These are phyloP conservation scores for Solanum corneliomulleri DNA, from an alignment of 257 asterid species.

Conservation along the genomic window DNA sequence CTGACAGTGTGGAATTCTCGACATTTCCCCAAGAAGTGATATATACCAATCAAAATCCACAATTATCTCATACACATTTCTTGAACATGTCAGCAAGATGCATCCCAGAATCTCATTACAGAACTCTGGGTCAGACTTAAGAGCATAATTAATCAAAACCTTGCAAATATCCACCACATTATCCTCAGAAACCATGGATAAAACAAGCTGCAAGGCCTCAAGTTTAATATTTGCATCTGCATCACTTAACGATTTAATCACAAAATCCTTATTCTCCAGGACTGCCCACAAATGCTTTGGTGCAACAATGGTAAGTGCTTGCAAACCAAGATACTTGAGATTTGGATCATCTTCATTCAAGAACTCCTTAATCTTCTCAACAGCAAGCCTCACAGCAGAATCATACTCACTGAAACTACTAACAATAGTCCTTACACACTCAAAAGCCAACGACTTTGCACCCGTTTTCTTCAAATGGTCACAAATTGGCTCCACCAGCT, in stretches of 20 bases:
- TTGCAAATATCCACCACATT: constrained; percentile 70
- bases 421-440: constrained; percentile 67
- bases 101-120: constrained; percentile 81
- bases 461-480: constrained; percentile 72
- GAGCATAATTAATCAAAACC: constrained; percentile 73
- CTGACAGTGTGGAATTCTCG: constrained; percentile 80
- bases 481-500: constrained; percentile 72
- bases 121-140: constrained; percentile 80
- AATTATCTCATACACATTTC: constrained; percentile 63
- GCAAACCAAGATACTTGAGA: constrained; percentile 82
- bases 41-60: constrained; percentile 91
- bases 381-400: constrained; percentile 68
- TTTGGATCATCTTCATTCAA: constrained; percentile 76
- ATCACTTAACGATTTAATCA: constrained; percentile 84
- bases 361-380: constrained; percentile 66
- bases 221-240: constrained; percentile 62
- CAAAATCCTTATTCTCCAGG: constrained; percentile 79
- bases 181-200: constrained; percentile 85
- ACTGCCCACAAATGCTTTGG: constrained; percentile 65
- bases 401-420: constrained; percentile 71
- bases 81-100: constrained; percentile 56
- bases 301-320: constrained; percentile 51
- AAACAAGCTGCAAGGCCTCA: constrained; percentile 78
- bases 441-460: constrained; percentile 77
- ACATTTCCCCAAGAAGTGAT: constrained; percentile 78